A percentile compares a stretch with the other conserved stretches of the same genome.
phyloP scores from a whole-genome alignment of 225 moss, liverwort and hornwort species.

The Physcomitrellopsis africana region DNA sequence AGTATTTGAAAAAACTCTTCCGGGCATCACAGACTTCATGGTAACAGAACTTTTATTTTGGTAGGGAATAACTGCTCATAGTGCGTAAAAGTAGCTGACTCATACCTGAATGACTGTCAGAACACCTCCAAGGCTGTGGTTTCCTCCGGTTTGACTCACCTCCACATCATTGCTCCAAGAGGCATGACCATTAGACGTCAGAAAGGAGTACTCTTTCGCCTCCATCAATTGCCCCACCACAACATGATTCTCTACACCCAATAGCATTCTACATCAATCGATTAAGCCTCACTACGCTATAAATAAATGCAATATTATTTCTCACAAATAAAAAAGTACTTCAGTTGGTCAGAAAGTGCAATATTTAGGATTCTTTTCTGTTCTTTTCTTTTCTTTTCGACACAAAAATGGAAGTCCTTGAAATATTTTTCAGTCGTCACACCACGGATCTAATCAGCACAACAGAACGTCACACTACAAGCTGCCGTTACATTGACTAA shows the following conservation, averaged over 20 bases:
- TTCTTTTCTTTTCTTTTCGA: neutral
- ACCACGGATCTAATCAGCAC: conserved; percentile 8
- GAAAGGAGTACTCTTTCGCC: conserved; percentile 55
- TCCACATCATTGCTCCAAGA: conserved; percentile 70
- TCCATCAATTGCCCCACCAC: conserved; percentile 86
- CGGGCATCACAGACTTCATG: conserved; percentile 11
- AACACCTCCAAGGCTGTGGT: conserved; percentile 80
- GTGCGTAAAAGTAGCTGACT: conserved; percentile 7
- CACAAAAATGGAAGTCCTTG: neutral
- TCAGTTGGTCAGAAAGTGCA: conserved; percentile 1
- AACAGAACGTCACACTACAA: neutral
- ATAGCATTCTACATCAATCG: conserved; percentile 21
- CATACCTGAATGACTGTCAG: conserved; percentile 74
- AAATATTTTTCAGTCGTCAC: conserved; percentile 5
- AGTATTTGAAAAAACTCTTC: neutral
- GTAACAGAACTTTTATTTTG: conserved; percentile 3
- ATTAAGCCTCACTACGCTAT: neutral
- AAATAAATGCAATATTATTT: neutral
- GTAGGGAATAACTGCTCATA: neutral
- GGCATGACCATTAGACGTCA: conserved; percentile 58
- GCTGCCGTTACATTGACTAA: neutral
- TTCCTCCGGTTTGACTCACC: conserved; percentile 61
- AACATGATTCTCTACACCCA: conserved; percentile 80
- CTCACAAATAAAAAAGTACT: neutral
- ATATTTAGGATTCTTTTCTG: neutral